phyloP scores from a whole-genome alignment of 495 filamentous ascomycete genomes.

The Aspergillus heteromorphus region DNA sequence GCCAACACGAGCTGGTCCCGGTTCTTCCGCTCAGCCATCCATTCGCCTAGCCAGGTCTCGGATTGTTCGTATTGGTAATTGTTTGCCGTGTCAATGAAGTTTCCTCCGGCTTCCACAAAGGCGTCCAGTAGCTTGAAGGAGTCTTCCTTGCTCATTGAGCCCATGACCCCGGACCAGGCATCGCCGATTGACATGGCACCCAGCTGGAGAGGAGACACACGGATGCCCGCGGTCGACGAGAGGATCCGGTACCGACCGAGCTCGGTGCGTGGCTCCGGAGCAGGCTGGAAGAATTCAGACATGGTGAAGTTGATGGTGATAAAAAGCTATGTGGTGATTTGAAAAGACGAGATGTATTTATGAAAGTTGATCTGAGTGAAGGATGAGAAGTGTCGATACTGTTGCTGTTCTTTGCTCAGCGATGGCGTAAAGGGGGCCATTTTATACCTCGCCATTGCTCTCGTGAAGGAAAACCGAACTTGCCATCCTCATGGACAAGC shows the following conservation, averaged over 20 bases:
- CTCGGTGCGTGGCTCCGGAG: constrained; percentile 38
- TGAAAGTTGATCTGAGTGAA: background rate
- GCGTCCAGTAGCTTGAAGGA: constrained; percentile 50
- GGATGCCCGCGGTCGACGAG: constrained; percentile 52
- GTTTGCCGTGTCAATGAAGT: constrained; percentile 51
- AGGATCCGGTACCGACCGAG: constrained; percentile 47
- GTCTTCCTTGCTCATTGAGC: constrained; percentile 43
- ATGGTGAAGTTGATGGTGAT: constrained; percentile 9
- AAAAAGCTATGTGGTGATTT: too few relatives aligned
- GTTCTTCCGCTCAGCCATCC: constrained; percentile 46
- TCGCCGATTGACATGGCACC: constrained; percentile 62
- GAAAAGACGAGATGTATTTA: too few relatives aligned
- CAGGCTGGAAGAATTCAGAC: constrained; percentile 37
- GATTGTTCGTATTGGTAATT: constrained; percentile 50
- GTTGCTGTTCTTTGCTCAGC: too few relatives aligned
- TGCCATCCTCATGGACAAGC: too few relatives aligned
- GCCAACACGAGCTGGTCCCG: constrained; percentile 67
- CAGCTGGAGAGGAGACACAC: constrained; percentile 55
- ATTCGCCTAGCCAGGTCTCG: constrained; percentile 50
- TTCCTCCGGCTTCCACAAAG: constrained; percentile 44
- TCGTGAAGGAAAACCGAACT: too few relatives aligned
- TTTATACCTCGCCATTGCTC: too few relatives aligned
- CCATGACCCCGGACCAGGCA: constrained; percentile 45
- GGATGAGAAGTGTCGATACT: background rate
- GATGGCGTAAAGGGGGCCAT: too few relatives aligned